Percentiles rank a stretch among this genome's conserved stretches.
These are phyloP conservation scores for Pythium chondricola DNA, from an alignment of 352 stramenopile species.

Conservation along the genomic window DNA sequence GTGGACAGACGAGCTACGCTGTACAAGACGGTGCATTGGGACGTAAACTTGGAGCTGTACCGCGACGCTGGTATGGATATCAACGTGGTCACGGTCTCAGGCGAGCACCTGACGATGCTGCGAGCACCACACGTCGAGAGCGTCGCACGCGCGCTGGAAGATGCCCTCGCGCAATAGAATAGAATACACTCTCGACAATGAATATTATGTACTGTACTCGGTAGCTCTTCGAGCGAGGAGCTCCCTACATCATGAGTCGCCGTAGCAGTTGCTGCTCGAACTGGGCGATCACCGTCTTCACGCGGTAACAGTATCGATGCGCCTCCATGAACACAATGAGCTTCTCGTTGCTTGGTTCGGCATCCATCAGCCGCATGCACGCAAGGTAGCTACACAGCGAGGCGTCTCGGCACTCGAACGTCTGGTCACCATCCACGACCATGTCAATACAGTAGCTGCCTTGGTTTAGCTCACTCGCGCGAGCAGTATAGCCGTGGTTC, in stretches of 20 bases:
- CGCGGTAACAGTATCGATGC: background rate
- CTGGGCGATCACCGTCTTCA: background rate
- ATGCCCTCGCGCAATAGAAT: no score
- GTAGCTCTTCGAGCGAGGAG: no score
- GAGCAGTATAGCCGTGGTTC: conserved; percentile 11
- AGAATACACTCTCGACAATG: no score
- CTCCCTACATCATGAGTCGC: no score
- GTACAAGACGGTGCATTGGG: conserved; percentile 37
- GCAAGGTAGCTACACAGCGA: conserved; percentile 23
- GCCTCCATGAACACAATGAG: conserved; percentile 10
- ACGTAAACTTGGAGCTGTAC: conserved; percentile 16
- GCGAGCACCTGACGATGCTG: conserved; percentile 32
- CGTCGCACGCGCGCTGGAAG: conserved; percentile 15
- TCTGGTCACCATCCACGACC: conserved; percentile 25
- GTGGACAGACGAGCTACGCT: no score
- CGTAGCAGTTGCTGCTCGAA: conserved; percentile 1
- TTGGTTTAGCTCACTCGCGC: background rate
- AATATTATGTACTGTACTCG: no score
- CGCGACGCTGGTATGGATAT: conserved; percentile 1
- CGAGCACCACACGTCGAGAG: conserved; percentile 18
- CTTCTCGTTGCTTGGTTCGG: background rate
- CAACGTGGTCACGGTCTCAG: conserved; percentile 13
- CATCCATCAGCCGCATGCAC: conserved; percentile 17
- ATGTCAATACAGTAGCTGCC: conserved; percentile 25
- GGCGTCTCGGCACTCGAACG: conserved; percentile 22